These are phyloP conservation scores for Phlebiopsis gigantea DNA, from an alignment of 768 basidiomycete genomes.

Conservation along the genomic window DNA sequence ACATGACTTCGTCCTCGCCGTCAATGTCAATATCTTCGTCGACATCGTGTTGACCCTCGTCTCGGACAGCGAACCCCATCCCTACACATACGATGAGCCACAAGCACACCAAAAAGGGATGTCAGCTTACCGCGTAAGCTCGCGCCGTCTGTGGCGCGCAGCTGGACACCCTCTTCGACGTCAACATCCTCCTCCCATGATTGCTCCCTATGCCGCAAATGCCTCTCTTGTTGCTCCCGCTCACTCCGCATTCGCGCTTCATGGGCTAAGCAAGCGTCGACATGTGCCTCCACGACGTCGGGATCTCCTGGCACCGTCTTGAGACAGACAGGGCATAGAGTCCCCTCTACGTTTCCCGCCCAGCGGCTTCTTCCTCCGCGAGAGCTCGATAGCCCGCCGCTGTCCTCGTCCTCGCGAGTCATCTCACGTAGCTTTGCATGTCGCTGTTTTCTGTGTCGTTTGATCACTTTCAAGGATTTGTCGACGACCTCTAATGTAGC, in stretches of 20 bases:
- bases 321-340: constrained; percentile 69
- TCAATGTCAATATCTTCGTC: constrained; percentile 82
- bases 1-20: constrained; percentile 64
- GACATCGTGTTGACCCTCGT: constrained; percentile 51
- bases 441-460: constrained; percentile 64
- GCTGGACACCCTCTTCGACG: constrained; percentile 42
- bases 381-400: constrained; percentile 14
- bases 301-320: constrained; percentile 54
- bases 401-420: constrained; percentile 50
- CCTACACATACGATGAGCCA: constrained; percentile 34
- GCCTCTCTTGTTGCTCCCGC: constrained; percentile 30
- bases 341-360: constrained; percentile 32
- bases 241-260: constrained; percentile 43
- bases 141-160: constrained; percentile 30
- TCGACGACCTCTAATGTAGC: constrained; percentile 28
- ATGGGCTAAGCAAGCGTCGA: constrained; percentile 73
- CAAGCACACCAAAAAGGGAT: neutral
- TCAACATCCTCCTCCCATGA: constrained; percentile 30
- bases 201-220: constrained; percentile 22
- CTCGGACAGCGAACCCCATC: constrained; percentile 66
- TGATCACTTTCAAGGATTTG: constrained; percentile 58
- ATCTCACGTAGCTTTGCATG: constrained; percentile 64
- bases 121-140: constrained; percentile 17
- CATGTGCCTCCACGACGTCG: constrained; percentile 73
- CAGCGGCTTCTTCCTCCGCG: constrained; percentile 15